Conservation (phyloP, 2,329 filamentous ascomycete species). For the Fusarium piperis region DNA sequence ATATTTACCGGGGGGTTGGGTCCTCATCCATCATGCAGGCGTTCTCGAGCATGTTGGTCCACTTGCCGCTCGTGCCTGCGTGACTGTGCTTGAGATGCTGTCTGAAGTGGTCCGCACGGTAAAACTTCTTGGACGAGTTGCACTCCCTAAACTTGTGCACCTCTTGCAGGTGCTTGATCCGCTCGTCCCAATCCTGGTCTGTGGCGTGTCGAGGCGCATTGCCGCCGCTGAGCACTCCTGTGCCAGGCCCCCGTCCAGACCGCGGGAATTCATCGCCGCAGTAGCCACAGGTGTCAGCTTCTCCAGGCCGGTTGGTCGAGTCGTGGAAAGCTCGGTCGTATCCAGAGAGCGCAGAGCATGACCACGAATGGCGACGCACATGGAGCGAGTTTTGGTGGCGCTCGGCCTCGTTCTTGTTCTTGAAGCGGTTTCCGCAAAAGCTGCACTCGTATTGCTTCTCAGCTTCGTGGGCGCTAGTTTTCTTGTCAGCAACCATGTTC, state of each 20-base stretch:
- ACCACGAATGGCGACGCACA: conserved; percentile 93
- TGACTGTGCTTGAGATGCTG: conserved; percentile 99
- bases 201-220: conserved; percentile 63
- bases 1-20: conserved; percentile 45
- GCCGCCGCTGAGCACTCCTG: conserved; percentile 46
- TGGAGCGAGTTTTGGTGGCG: conserved; percentile 96
- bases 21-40: conserved; percentile 95
- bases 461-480: conserved; percentile 79
- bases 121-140: conserved; percentile 99
- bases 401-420: conserved; percentile 98
- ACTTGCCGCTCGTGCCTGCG: conserved; percentile 94
- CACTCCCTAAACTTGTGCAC: conserved; percentile 98
- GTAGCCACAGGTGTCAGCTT: conserved; percentile 88
- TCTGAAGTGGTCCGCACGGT: conserved; percentile 94
- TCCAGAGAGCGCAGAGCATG: conserved; percentile 84
- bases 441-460: conserved; percentile 97
- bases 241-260: conserved; percentile 54
- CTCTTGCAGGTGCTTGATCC: conserved; percentile 86
- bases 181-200: conserved; percentile 86
- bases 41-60: conserved; percentile 98
- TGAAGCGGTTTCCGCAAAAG: conserved; percentile 95
- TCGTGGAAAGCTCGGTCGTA: conserved; percentile 88
- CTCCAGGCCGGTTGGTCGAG: conserved; percentile 72
- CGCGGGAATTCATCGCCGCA: conserved; percentile 89
- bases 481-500: conserved; percentile 36